These are phyloP conservation scores for Penicillium sp. DNA, from an alignment of 2,329 filamentous ascomycete genomes.

Conservation along the genomic window DNA sequence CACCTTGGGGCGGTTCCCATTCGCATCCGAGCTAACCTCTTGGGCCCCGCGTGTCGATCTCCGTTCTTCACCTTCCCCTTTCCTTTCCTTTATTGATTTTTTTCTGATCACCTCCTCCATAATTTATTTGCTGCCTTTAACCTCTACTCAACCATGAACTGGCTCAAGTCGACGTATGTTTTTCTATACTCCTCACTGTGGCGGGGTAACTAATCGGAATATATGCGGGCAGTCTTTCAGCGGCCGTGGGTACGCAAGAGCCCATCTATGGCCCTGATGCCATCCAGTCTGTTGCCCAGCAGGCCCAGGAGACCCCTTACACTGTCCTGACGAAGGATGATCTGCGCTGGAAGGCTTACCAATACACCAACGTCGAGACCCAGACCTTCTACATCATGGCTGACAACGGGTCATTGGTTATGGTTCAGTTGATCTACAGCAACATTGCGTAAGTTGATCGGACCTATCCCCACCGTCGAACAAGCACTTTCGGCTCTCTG, in stretches of 20 bases:
- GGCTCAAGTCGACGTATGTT: constrained; percentile 87
- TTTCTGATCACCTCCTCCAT: constrained; percentile 6
- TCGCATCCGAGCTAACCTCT: constrained; percentile 31
- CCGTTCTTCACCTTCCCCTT: constrained; percentile 29
- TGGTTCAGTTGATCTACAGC: constrained; percentile 95
- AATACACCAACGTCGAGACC: constrained; percentile 89
- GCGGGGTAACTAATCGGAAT: constrained; percentile 48
- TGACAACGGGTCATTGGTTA: constrained; percentile 74
- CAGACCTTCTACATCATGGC: constrained; percentile 90
- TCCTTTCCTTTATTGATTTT: constrained; percentile 12
- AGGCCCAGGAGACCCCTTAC: constrained; percentile 76
- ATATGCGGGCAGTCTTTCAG: constrained; percentile 59
- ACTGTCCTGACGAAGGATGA: constrained; percentile 78
- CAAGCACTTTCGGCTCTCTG: neutral
- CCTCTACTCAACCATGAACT: constrained; percentile 94
- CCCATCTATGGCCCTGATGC: constrained; percentile 91
- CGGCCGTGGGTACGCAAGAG: constrained; percentile 94
- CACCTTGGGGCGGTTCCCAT: constrained; percentile 17
- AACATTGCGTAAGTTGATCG: constrained; percentile 77
- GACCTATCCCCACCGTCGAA: neutral
- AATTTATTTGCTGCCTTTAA: constrained; percentile 25
- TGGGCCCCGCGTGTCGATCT: constrained; percentile 41
- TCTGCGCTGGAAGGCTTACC: constrained; percentile 79
- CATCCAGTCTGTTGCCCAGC: constrained; percentile 81
- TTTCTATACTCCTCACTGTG: constrained; percentile 10